Evolutionary conservation across 441 rosid genomes (phyloP), one percentile per base, ranked within the genome.

Genomic region (Euphorbia schlechtendalii): DNA sequence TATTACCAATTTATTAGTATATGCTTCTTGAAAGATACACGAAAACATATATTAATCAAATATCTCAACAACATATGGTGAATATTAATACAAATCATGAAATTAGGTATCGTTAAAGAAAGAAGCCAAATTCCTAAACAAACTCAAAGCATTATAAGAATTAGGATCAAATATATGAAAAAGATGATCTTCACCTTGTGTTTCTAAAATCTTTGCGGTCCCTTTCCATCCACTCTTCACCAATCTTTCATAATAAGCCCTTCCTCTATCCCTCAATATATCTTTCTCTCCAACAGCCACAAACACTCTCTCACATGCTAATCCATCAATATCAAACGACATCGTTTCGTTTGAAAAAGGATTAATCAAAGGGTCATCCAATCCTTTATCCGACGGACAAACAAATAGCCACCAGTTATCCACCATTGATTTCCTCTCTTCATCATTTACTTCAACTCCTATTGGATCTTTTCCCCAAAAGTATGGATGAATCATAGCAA

Each of bases 401-500:
- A 82, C 88, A 15, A 83, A 83, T 36, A 15, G n/a, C 96, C 97
- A 90, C 93, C 90, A 88, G 12, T 75, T 64, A 30, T 91, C 95
- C 51, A 88, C 95, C 86, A 80, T 71, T 32, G 73, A 56, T 67
- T 83, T 88, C 70, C 87, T 77, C 0, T 46, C 51, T 22, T 3
- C 25, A 64, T 91, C 83, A 0, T 25, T 65, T n/a, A 34, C 30
- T 14, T 67, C 71, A 5, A 46, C 18, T 9, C 71, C 71, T 15
- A 67, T 51, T 0, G 64, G 64, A 59, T 67, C 64, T 36, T 67
- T 67, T 22, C 71, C 71, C 71, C 71, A 67, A 32, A 67, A 67
- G 15, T 67, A 67, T 22, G 70, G 70, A 48, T 67, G n/a, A 12
- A 67, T 67, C 70, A 67, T 67, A 5, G 64, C 71, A 13, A 67